Evolutionary conservation across 306 rosid species (phyloP).

Genomic region (Prosopis cineraria): DNA sequence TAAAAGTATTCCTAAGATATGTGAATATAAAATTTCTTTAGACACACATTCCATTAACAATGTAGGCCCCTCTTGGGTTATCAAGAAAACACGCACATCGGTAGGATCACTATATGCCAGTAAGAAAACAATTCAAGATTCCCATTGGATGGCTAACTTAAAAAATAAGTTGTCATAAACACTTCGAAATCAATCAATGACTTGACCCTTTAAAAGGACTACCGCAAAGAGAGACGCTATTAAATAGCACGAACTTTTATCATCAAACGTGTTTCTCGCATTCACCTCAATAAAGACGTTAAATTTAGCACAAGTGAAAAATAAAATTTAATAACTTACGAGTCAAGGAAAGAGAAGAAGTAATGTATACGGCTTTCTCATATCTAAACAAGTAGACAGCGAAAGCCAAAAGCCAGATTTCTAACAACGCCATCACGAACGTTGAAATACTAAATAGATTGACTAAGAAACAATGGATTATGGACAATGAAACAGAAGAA

Average conservation of each 20-base stretch:
- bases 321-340: slow-evolving; percentile 37
- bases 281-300: background rate
- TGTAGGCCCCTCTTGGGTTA: background rate
- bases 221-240: background rate
- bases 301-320: background rate
- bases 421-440: background rate
- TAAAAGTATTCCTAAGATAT: slow-evolving; percentile 2
- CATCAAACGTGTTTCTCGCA: background rate
- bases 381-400: background rate
- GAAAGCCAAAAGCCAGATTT: slow-evolving; percentile 20
- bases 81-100: background rate
- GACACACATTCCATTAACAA: background rate
- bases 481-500: slow-evolving; percentile 23
- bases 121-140: background rate
- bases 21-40: background rate
- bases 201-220: background rate
- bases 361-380: background rate
- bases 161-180: background rate
- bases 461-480: background rate
- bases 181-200: background rate
- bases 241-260: background rate
- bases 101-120: background rate
- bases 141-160: background rate
- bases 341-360: slow-evolving; percentile 43
- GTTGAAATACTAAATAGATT: background rate